A percentile compares a stretch with the other conserved stretches of the same genome.
Evolutionary conservation across 2,329 filamentous ascomycete genomes (phyloP).

Genomic region (Alternaria angustiovoidea): DNA sequence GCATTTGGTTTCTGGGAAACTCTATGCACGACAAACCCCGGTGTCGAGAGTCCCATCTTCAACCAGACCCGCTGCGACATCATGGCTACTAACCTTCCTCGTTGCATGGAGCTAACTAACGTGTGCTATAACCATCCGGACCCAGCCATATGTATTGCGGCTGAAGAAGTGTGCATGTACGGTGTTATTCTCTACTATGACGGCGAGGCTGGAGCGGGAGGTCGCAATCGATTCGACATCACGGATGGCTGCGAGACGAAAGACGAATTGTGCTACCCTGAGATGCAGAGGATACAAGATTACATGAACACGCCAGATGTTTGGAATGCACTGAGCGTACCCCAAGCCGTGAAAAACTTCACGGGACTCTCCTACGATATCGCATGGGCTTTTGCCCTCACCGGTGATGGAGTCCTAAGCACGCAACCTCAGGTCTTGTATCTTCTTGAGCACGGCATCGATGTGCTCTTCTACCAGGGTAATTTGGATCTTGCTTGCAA

Average conservation of each 20-base stretch:
- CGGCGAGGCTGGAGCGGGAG: slow-evolving; percentile 50
- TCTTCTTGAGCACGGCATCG: slow-evolving; percentile 48
- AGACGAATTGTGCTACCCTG: slow-evolving; percentile 52
- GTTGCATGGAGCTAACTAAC: slow-evolving; percentile 54
- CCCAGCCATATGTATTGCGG: slow-evolving; percentile 53
- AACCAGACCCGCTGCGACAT: slow-evolving; percentile 58
- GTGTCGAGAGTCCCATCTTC: slow-evolving; percentile 54
- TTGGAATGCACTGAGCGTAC: slow-evolving; percentile 44
- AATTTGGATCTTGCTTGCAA: slow-evolving; percentile 55
- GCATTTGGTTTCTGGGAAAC: slow-evolving; percentile 58
- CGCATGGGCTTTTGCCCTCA: slow-evolving; percentile 38
- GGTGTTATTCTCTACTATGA: slow-evolving; percentile 54
- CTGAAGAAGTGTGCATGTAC: slow-evolving; percentile 48
- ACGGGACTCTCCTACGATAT: slow-evolving; percentile 36
- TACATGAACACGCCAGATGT: slow-evolving; percentile 48
- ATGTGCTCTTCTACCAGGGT: slow-evolving; percentile 53
- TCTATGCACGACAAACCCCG: slow-evolving; percentile 57
- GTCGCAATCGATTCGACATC: slow-evolving; percentile 57
- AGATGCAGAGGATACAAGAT: slow-evolving; percentile 36
- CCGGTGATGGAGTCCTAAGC: slow-evolving; percentile 38
- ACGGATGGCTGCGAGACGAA: slow-evolving; percentile 48
- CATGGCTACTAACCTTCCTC: slow-evolving; percentile 56
- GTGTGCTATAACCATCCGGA: slow-evolving; percentile 54
- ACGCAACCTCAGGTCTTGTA: slow-evolving; percentile 47
- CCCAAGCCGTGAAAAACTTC: slow-evolving; percentile 46